Conservation (phyloP, 2,329 filamentous ascomycete species). For the Penicillium sp. region DNA sequence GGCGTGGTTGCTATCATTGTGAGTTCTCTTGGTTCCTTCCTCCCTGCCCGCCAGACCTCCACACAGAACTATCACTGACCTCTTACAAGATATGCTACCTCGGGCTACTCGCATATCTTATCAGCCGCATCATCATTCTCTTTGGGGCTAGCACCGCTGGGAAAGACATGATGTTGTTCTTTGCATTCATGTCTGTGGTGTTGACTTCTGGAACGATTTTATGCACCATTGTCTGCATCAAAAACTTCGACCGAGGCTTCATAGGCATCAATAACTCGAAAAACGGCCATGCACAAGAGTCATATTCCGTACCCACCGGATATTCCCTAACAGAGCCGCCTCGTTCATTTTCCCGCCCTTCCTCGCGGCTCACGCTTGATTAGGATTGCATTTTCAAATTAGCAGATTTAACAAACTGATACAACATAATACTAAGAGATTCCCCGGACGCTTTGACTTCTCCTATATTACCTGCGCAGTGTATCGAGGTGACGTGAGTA, state of each 20-base stretch:
- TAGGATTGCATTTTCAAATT: not conserved
- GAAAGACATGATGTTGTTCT: not conserved
- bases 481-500: not conserved
- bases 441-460: not conserved
- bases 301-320: not conserved
- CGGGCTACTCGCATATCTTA: not conserved
- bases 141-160: not conserved
- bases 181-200: not conserved
- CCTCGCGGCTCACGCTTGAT: slow-evolving; percentile 1
- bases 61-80: not conserved
- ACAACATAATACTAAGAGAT: not conserved
- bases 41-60: too few relatives aligned
- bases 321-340: not conserved
- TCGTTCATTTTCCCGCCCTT: not conserved
- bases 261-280: slow-evolving; percentile 1
- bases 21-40: not conserved
- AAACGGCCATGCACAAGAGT: not conserved
- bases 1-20: not conserved
- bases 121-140: slow-evolving; percentile 1
- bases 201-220: not conserved
- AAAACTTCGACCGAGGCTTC: slow-evolving; percentile 1
- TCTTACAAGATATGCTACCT: not conserved
- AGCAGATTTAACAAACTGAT: not conserved
- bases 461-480: not conserved
- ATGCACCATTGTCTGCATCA: not conserved